Conservation (phyloP, 75 land plant genomes). For the Adiantum capillusveneris region DNA sequence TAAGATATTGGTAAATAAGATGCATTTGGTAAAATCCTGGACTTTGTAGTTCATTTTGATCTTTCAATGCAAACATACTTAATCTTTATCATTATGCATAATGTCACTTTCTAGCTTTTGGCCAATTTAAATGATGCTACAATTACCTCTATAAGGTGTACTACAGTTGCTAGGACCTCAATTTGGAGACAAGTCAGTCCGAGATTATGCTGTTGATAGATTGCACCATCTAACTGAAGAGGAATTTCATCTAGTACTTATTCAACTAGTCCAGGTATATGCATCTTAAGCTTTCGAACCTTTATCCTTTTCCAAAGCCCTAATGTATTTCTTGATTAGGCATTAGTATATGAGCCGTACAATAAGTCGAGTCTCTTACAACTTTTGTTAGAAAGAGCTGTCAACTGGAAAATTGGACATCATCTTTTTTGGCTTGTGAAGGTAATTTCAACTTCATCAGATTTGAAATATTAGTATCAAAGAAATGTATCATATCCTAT, state of each 20-base stretch:
- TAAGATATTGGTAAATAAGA: no score
- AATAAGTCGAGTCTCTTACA: slow-evolving; percentile 5
- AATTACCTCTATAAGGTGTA: no score
- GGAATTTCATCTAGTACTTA: not conserved
- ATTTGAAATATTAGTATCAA: no score
- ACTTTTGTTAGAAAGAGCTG: slow-evolving; percentile 4
- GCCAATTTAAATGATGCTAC: no score
- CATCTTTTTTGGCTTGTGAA: slow-evolving; percentile 12
- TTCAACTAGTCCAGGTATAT: slow-evolving; percentile 12
- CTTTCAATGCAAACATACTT: no score
- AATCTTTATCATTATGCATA: no score
- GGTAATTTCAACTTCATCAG: slow-evolving; percentile 6
- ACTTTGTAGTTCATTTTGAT: no score
- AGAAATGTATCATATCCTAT: no score
- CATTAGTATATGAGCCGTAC: slow-evolving; percentile 12
- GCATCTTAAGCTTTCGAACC: not conserved
- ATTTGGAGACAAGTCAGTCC: slow-evolving; percentile 11
- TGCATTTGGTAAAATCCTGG: no score
- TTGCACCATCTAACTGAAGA: slow-evolving; percentile 2
- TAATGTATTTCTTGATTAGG: no score
- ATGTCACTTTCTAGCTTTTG: no score
- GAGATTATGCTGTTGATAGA: slow-evolving; percentile 9
- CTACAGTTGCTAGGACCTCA: slow-evolving; percentile 13
- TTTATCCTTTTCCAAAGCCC: not conserved
- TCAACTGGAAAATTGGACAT: not conserved